These are phyloP conservation scores for Microdochium trichocladiopsis DNA, from an alignment of 2,329 filamentous ascomycete genomes.

Conservation along the genomic window DNA sequence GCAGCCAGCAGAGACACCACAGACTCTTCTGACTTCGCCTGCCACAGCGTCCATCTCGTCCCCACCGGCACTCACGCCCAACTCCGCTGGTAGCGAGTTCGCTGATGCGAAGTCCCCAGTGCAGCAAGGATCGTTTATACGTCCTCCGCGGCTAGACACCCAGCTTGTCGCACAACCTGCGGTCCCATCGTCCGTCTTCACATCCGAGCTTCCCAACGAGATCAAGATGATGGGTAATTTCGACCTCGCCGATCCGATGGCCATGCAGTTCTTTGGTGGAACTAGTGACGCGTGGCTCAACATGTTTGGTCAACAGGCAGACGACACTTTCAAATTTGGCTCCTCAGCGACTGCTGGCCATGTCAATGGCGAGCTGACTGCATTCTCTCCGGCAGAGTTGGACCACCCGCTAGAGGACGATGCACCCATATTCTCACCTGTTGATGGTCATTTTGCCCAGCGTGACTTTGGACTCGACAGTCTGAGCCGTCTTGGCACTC, in stretches of 20 bases:
- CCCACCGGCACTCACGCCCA: slow-evolving; percentile 17
- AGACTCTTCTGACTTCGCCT: neutral
- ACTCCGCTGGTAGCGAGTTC: slow-evolving; percentile 9
- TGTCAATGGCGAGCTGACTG: slow-evolving; percentile 1
- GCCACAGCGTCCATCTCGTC: slow-evolving; percentile 11
- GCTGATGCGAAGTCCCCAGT: slow-evolving; percentile 12
- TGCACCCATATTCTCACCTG: neutral
- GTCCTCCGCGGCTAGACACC: slow-evolving; percentile 10
- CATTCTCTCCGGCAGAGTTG: neutral
- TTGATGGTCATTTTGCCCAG: neutral
- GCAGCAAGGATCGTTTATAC: slow-evolving; percentile 17
- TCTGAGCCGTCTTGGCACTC: neutral
- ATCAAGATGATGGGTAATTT: slow-evolving; percentile 31
- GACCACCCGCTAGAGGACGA: neutral
- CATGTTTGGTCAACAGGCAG: slow-evolving; percentile 10
- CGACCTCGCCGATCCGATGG: slow-evolving; percentile 21
- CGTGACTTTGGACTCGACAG: neutral
- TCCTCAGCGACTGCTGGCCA: neutral
- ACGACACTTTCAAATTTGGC: slow-evolving; percentile 1
- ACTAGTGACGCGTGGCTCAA: slow-evolving; percentile 9
- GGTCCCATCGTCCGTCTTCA: slow-evolving; percentile 25
- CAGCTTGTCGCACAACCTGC: slow-evolving; percentile 16
- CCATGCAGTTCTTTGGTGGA: slow-evolving; percentile 16
- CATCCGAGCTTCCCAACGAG: slow-evolving; percentile 32
- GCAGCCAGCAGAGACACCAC: slow-evolving; percentile 1